These are phyloP conservation scores for Cairneyella variabilis DNA, from an alignment of 495 filamentous ascomycete species.

Conservation along the genomic window DNA sequence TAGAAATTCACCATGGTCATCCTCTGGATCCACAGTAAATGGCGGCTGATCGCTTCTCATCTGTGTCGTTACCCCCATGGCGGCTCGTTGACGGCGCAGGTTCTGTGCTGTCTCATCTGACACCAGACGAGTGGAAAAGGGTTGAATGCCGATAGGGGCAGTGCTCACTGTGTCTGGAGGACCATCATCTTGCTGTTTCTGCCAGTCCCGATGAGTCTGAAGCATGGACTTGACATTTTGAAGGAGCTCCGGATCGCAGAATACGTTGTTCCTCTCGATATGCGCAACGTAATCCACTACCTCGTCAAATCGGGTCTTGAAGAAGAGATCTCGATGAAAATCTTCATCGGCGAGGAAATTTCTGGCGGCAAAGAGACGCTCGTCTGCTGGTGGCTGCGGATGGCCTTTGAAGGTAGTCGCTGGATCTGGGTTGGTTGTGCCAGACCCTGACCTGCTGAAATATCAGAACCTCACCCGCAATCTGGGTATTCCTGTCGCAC, in stretches of 20 bases:
- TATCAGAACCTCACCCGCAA: no score
- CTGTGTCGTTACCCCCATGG: slow-evolving; percentile 7
- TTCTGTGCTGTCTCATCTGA: neutral
- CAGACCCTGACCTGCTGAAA: neutral
- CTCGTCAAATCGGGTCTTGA: slow-evolving; percentile 4
- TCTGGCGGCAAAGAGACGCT: slow-evolving; percentile 12
- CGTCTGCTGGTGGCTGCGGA: slow-evolving; percentile 16
- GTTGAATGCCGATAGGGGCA: neutral
- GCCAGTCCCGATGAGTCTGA: slow-evolving; percentile 20
- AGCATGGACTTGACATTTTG: slow-evolving; percentile 21
- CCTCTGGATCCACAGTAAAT: slow-evolving; percentile 13
- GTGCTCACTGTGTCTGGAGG: neutral
- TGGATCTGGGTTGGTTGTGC: neutral
- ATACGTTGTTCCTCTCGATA: slow-evolving; percentile 4
- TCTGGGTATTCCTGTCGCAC: no score
- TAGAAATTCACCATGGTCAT: slow-evolving; percentile 17
- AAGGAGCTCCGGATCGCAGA: slow-evolving; percentile 11
- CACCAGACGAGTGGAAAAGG: slow-evolving; percentile 16
- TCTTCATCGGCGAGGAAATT: slow-evolving; percentile 28
- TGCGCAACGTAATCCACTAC: slow-evolving; percentile 17
- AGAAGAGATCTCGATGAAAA: slow-evolving; percentile 10
- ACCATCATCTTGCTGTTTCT: neutral
- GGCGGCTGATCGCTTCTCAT: slow-evolving; percentile 19
- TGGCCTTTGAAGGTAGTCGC: slow-evolving; percentile 8
- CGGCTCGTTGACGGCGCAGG: neutral